A percentile compares a stretch with the other conserved stretches of the same genome.
phyloP scores from a whole-genome alignment of 495 filamentous ascomycete genomes.

The Aspergillus wentii region DNA sequence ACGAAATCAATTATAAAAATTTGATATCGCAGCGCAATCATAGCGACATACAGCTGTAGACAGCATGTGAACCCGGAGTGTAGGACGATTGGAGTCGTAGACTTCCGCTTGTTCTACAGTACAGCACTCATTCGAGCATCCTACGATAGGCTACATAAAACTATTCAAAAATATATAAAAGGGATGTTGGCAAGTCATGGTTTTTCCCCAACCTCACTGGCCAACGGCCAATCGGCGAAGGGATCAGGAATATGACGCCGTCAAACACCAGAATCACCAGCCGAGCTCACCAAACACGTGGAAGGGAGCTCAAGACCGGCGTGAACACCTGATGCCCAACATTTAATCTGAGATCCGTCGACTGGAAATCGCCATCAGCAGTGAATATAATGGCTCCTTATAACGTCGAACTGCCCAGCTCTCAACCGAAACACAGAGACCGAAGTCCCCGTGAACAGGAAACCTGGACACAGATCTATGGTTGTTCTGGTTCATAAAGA shows the following conservation, averaged over 20 bases:
- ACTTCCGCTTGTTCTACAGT: too few relatives aligned
- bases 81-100: too few relatives aligned
- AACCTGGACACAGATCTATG: constrained; percentile 79
- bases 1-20: too few relatives aligned
- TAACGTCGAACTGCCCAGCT: constrained; percentile 76
- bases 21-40: too few relatives aligned
- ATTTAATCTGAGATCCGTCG: constrained; percentile 87
- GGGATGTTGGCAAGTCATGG: constrained; percentile 73
- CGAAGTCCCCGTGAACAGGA: constrained; percentile 51
- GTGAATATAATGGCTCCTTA: constrained; percentile 67
- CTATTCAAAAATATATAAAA: too few relatives aligned
- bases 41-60: too few relatives aligned
- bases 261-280: constrained; percentile 50
- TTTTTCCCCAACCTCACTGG: constrained; percentile 78
- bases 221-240: constrained; percentile 78
- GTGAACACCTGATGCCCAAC: constrained; percentile 31
- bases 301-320: constrained; percentile 66
- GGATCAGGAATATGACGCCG: constrained; percentile 84
- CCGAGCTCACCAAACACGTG: constrained; percentile 58
- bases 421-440: constrained; percentile 63
- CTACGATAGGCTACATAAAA: too few relatives aligned
- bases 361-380: constrained; percentile 77
- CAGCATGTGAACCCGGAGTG: too few relatives aligned
- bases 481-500: constrained; percentile 43
- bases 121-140: too few relatives aligned